Conservation (phyloP, 1,284 basidiomycete genomes). For the Trametes hirsuta region DNA sequence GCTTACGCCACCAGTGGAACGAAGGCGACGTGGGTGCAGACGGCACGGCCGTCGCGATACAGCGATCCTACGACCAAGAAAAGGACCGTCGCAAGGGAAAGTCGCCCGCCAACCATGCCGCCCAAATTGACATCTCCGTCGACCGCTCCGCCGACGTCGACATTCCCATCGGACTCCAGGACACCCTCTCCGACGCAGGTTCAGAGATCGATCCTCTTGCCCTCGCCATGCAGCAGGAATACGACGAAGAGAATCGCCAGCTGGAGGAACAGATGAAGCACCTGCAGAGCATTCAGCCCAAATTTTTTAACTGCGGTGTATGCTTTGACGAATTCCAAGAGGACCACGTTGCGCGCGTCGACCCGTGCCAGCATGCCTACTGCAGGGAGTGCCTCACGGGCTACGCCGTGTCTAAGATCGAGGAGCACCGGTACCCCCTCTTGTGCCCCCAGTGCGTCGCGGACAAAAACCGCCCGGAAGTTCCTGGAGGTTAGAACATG, state of each 20-base stretch:
- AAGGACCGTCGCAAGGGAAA: too few species aligned
- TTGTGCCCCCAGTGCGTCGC: conserved; percentile 59
- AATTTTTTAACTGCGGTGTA: conserved; percentile 55
- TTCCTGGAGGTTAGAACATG: conserved; percentile 40
- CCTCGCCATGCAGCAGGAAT: conserved; percentile 44
- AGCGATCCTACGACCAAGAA: too few species aligned
- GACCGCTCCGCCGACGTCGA: too few species aligned
- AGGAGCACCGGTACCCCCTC: conserved; percentile 61
- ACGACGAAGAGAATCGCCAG: conserved; percentile 47
- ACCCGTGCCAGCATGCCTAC: conserved; percentile 55
- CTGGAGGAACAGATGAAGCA: conserved; percentile 41
- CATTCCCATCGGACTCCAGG: too few species aligned
- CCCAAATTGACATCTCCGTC: too few species aligned
- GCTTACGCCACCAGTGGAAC: too few species aligned
- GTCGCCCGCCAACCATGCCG: too few species aligned
- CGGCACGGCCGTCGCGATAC: too few species aligned
- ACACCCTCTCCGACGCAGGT: background rate
- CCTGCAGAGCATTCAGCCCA: conserved; percentile 37
- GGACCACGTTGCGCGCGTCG: conserved; percentile 49
- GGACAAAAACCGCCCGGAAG: conserved; percentile 19
- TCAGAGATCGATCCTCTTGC: conserved; percentile 32
- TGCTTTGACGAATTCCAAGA: conserved; percentile 56
- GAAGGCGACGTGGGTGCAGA: too few species aligned
- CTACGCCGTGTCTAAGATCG: conserved; percentile 50
- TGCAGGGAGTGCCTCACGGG: conserved; percentile 56